Base-by-base conservation (phyloP, 176 grass and related monocot species). In the Tillandsia leiboldiana region DNA sequence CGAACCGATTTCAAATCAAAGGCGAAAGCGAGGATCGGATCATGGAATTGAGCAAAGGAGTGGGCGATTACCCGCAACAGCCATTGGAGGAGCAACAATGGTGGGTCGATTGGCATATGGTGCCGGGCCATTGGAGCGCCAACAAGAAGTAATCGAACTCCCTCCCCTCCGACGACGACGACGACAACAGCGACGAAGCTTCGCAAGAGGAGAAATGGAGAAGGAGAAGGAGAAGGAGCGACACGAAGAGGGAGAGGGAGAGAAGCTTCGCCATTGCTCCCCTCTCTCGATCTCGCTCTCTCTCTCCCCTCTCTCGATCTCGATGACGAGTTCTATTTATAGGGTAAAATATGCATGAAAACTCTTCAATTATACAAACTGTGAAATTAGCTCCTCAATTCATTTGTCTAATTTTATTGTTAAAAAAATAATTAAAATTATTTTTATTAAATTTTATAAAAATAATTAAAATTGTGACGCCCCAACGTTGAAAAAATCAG, bases 61-160 rank as follows among this genome's bases (percentile, higher is more conserved):
- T 51, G 65, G 26, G 12, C 8, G 62, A 29, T 64, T 78, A 77
- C 84, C 94, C 52, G 94, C 94, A 99, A 76, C 94, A 93, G 56
- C 82, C 94, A 77, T 99, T 99, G 79, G 80, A 74, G 69, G 75
- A 75, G 84, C 94, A 99, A 75, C 89, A 93, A 49, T 84, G 77
- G 84, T 65, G 86, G 74, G 89, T 91, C 48, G 63, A 17, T 9
- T 67, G 71, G 78, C 92, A 96, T 51, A 91, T 78, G 64, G 85
- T 86, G 78, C 92, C 92, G 5, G 92, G 88, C 92, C 88, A 91
- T 71, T 86, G 85, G 77, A 96, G 88, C 20, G 85, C 74, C 83
- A 91, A 76, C 64, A 88, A 18, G 76, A 91, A 96, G 85, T 91
- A 82, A 80, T 96, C 92, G 51, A 91, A 91, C 66, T 87, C 85